A percentile compares a stretch with the other conserved stretches of the same genome.
These are phyloP conservation scores for Trichoderma atroviride DNA, from an alignment of 2,329 filamentous ascomycete genomes.

Conservation along the genomic window DNA sequence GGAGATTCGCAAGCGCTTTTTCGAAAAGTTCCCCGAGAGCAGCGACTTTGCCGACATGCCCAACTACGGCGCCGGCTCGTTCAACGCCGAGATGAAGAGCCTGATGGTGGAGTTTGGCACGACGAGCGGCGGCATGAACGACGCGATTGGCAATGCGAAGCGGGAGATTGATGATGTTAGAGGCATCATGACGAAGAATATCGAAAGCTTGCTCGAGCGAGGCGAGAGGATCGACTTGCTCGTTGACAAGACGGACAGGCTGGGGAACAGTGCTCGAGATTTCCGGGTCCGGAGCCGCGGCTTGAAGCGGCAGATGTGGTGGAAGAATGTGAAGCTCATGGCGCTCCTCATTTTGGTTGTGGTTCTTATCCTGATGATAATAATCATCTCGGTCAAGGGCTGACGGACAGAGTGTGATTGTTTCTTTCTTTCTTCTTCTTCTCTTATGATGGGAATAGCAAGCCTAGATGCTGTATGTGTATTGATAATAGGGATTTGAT, in stretches of 20 bases:
- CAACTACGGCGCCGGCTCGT: slow-evolving; percentile 85
- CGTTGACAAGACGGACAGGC: slow-evolving; percentile 92
- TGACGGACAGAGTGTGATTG: slow-evolving; percentile 14
- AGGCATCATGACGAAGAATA: slow-evolving; percentile 95
- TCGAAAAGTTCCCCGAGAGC: slow-evolving; percentile 64
- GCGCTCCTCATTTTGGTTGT: slow-evolving; percentile 72
- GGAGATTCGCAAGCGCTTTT: slow-evolving; percentile 87
- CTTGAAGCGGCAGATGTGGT: slow-evolving; percentile 95
- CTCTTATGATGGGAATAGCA: not conserved
- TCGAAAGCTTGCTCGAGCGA: slow-evolving; percentile 83
- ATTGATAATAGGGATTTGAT: slow-evolving; percentile 14
- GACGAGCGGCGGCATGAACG: slow-evolving; percentile 71
- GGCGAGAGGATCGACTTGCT: slow-evolving; percentile 92
- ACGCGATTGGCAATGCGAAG: slow-evolving; percentile 82
- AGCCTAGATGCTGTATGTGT: slow-evolving; percentile 21
- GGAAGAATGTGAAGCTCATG: slow-evolving; percentile 99
- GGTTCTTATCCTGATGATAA: slow-evolving; percentile 57
- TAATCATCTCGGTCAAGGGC: slow-evolving; percentile 58
- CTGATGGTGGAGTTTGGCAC: slow-evolving; percentile 86
- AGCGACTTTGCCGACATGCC: slow-evolving; percentile 79
- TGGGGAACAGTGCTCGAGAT: slow-evolving; percentile 86
- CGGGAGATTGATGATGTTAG: slow-evolving; percentile 89
- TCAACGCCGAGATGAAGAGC: slow-evolving; percentile 76
- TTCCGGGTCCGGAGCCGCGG: slow-evolving; percentile 87
- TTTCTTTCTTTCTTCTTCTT: slow-evolving; percentile 4